Percentiles rank a stretch among this genome's conserved stretches.
Evolutionary conservation across 2,329 filamentous ascomycete genomes (phyloP).

Genomic region (Passalora sequoiae): DNA sequence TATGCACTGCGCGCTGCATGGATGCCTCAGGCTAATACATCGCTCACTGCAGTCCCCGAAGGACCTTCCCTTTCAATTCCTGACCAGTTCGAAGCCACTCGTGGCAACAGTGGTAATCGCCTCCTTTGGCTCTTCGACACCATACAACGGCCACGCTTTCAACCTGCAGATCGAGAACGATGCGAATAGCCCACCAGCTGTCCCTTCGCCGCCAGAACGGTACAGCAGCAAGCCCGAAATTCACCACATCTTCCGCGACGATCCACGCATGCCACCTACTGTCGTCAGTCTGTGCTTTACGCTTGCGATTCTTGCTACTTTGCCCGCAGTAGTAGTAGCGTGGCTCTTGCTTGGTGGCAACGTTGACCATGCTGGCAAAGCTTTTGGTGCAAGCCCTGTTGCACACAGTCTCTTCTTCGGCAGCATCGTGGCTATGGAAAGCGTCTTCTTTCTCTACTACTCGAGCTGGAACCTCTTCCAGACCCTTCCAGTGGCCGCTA

Average conservation of each 20-base stretch:
- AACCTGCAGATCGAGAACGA: conserved; percentile 64
- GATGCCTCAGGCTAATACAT: conserved; percentile 8
- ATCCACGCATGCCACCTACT: conserved; percentile 73
- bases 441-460: conserved; percentile 93
- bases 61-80: conserved; percentile 80
- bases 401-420: conserved; percentile 81
- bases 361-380: conserved; percentile 68
- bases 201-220: conserved; percentile 65
- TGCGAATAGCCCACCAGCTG: conserved; percentile 53
- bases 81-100: conserved; percentile 62
- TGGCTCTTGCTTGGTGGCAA: conserved; percentile 84
- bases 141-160: conserved; percentile 67
- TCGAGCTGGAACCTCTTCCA: conserved; percentile 88
- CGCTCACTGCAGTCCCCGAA: conserved; percentile 64
- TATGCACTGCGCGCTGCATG: conserved; percentile 2
- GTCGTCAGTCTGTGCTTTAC: conserved; percentile 75
- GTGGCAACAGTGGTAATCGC: conserved; percentile 77
- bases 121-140: conserved; percentile 72
- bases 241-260: conserved; percentile 79
- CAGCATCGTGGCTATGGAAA: conserved; percentile 82
- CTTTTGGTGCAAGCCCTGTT: conserved; percentile 68
- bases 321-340: conserved; percentile 66
- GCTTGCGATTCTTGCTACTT: conserved; percentile 63
- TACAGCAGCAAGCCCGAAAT: conserved; percentile 83
- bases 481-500: conserved; percentile 65